Percentiles rank a stretch among this genome's conserved stretches.
Evolutionary conservation across 225 moss, liverwort and hornwort species (phyloP).

Genomic region (Marchantia paleacea): DNA sequence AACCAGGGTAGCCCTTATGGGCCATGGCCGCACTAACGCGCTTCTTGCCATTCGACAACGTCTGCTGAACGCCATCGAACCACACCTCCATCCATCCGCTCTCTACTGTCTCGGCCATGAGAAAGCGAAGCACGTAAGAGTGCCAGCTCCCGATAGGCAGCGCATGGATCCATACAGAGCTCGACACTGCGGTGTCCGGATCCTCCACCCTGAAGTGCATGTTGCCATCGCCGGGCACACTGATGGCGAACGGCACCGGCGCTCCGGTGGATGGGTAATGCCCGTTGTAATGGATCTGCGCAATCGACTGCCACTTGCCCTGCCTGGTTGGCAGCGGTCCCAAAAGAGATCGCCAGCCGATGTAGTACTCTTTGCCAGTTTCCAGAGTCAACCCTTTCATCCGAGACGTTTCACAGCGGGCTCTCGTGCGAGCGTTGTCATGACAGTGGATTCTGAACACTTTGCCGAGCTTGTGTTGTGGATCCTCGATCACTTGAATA

Average conservation of each 20-base stretch:
- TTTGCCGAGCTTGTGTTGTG: not conserved
- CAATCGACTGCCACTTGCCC: conserved; percentile 4
- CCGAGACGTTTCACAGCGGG: conserved; percentile 1
- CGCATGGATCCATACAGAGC: not conserved
- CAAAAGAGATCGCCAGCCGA: conserved; percentile 6
- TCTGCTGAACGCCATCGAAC: conserved; percentile 11
- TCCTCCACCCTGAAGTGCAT: not conserved
- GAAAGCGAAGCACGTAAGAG: not conserved
- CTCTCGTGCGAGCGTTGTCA: not conserved
- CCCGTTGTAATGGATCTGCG: conserved; percentile 6
- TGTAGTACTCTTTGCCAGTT: not conserved
- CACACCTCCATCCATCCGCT: conserved; percentile 3
- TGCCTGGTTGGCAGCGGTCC: not conserved
- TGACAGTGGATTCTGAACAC: not conserved
- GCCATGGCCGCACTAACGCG: not conserved
- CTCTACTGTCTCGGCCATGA: not conserved
- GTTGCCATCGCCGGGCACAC: conserved; percentile 4
- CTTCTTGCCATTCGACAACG: not conserved
- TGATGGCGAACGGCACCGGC: not conserved
- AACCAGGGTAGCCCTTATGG: not conserved
- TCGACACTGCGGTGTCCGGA: not conserved
- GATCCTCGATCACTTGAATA: not conserved
- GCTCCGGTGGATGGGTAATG: not conserved
- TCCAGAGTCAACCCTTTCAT: not conserved
- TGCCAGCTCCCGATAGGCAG: conserved; percentile 6